Evolutionary conservation across 148 eudicot genomes (phyloP).

Genomic region (Talinum fruticosum): DNA sequence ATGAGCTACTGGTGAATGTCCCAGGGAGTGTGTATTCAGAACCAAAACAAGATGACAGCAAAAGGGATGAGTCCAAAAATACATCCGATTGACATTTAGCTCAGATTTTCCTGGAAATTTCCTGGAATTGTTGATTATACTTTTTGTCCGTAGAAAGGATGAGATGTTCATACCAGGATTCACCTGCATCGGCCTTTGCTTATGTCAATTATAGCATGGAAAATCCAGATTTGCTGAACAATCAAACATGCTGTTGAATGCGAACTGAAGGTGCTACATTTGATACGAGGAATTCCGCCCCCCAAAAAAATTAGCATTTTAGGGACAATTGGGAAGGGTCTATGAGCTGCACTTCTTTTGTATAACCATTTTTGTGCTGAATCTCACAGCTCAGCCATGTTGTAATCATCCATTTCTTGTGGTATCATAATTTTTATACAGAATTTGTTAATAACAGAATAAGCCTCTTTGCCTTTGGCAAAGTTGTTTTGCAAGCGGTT

Average conservation of each 20-base stretch:
- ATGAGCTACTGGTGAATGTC: conserved; percentile 57
- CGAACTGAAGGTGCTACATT: neutral
- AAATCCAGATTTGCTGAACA: neutral
- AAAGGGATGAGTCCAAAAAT: conserved; percentile 23
- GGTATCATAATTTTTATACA: neutral
- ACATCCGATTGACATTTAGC: neutral
- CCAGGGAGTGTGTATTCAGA: conserved; percentile 75
- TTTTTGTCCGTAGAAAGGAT: neutral
- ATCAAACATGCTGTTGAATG: neutral
- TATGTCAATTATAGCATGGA: neutral
- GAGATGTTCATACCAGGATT: neutral
- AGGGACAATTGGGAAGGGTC: neutral
- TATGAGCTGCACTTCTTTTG: neutral
- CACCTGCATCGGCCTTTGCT: neutral
- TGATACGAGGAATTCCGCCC: neutral
- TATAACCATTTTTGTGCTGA: neutral
- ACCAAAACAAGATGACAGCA: conserved; percentile 17
- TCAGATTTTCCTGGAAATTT: neutral
- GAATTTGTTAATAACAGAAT: neutral
- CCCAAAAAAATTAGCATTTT: neutral
- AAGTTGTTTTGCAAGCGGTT: neutral
- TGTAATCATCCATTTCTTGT: neutral
- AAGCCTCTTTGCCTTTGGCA: neutral
- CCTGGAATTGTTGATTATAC: neutral
- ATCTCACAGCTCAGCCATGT: neutral